A percentile compares a stretch with the other conserved stretches of the same genome.
phyloP scores from a whole-genome alignment of 1,284 basidiomycete species.

The Trametes pubescens region DNA sequence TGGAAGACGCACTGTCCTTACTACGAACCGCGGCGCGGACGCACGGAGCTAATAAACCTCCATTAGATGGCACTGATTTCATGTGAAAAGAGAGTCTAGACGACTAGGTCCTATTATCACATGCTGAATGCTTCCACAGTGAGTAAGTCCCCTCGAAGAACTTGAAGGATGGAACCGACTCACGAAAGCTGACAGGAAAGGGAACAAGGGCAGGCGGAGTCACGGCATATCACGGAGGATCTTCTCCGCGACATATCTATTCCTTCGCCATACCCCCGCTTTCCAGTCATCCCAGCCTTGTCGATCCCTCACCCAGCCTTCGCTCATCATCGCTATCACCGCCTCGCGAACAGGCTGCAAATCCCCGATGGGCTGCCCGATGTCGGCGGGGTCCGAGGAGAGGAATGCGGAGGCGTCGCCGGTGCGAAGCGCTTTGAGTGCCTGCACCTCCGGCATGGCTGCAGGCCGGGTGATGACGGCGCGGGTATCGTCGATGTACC shows the following conservation, averaged over 20 bases:
- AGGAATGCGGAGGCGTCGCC: constrained; percentile 34
- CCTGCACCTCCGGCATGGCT: constrained; percentile 47
- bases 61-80: not conserved
- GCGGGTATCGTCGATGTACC: constrained; percentile 47
- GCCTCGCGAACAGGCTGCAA: constrained; percentile 23
- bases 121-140: not conserved
- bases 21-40: not conserved
- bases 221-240: constrained; percentile 33
- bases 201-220: not conserved
- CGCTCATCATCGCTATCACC: constrained; percentile 30
- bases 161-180: not conserved
- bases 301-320: constrained; percentile 31
- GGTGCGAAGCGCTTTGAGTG: constrained; percentile 46
- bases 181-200: not conserved
- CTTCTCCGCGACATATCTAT: constrained; percentile 31
- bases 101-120: not conserved
- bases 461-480: constrained; percentile 47
- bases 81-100: not conserved
- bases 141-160: not conserved
- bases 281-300: constrained; percentile 32
- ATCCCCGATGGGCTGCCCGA: constrained; percentile 25
- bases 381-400: constrained; percentile 30
- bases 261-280: constrained; percentile 32
- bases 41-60: not conserved
- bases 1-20: not conserved